Evolutionary conservation across 192 early-diverging fungal genomes (phyloP), one percentile per base, ranked within the genome.

Genomic region (Coemansia umbellata): DNA sequence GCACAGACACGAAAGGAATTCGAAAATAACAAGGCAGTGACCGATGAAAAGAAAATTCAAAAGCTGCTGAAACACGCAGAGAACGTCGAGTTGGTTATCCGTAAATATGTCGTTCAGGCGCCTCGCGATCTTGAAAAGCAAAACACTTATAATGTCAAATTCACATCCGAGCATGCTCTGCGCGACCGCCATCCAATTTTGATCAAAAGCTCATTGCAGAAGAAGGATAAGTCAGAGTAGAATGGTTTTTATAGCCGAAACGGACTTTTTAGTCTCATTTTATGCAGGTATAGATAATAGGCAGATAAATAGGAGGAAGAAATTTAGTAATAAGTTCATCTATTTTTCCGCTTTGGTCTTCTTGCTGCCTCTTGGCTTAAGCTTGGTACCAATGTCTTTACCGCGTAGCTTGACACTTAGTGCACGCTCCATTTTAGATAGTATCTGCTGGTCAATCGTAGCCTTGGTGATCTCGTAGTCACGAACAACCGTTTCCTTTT

Each of bases 361-460:
- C 36, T 41, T 48, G 13, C 43, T 13, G 19, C 59, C 60, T 10
- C 53, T 48, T 21, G 50, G 22, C 4, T 73, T 74, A 52, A 86
- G 63, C 17, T 81, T 81, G 2, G 64, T 55, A 32, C 85, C 85
- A 58, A 87, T 87, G 31, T 81, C 82, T 61, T 84, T 84, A 18
- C 92, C 94, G 31, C 91, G 62, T 39, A 98, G 70, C 81, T 91
- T 98, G 44, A 98, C 82, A 33, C 86, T 91, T 32, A 98, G 72
- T 15, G 78, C 84, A 24, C 91, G 79, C 81, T 98, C 95, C 70
- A 98, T 70, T 74, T 94, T 94, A 21, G 75, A 80, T 22, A 98
- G 79, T 41, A 94, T 74, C 74, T 94, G 89, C 68, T 92, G 93
- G 78, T 92, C 94, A 45, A 92, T 93, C 54, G 90, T 87, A 27